phyloP scores from a whole-genome alignment of 352 stramenopile genomes.

The Globisporangium spinosum region DNA sequence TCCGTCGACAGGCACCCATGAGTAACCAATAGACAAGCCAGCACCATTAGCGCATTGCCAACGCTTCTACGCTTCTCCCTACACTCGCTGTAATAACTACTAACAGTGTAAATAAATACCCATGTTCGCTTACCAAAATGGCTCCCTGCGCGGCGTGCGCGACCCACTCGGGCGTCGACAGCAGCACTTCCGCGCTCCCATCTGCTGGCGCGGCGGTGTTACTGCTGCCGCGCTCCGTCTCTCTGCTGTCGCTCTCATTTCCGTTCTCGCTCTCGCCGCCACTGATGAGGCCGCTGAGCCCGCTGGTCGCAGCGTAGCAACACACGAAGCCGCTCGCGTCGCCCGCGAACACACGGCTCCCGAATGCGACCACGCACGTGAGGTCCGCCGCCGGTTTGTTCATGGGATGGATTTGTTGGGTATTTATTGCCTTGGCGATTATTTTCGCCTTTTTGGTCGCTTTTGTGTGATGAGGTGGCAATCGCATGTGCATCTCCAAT shows the following conservation, averaged over 20 bases:
- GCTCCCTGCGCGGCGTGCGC: background rate
- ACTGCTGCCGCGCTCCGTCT: slow-evolving; percentile 4
- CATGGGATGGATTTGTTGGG: background rate
- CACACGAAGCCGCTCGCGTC: slow-evolving; percentile 16
- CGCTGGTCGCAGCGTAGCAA: slow-evolving; percentile 11
- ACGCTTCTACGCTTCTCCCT: background rate
- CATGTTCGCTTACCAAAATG: slow-evolving; percentile 13
- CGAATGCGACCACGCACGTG: slow-evolving; percentile 15
- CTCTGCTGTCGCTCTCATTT: background rate
- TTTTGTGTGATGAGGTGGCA: background rate
- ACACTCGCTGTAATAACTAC: background rate
- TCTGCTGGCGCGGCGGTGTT: background rate
- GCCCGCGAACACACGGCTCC: slow-evolving; percentile 14
- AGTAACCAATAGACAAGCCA: background rate
- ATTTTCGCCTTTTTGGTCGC: slow-evolving; percentile 1
- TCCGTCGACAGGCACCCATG: background rate
- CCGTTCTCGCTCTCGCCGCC: background rate
- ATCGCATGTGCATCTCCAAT: background rate
- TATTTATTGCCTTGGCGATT: background rate
- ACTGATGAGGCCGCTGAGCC: background rate
- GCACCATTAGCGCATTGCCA: background rate
- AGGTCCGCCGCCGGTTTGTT: background rate
- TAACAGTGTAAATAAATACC: no score
- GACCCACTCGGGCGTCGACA: slow-evolving; percentile 2
- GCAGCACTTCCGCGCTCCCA: background rate